Evolutionary conservation across 768 basidiomycete species (phyloP), one percentile per base, ranked within the genome.

Genomic region (Psilocybe cyanescens): DNA sequence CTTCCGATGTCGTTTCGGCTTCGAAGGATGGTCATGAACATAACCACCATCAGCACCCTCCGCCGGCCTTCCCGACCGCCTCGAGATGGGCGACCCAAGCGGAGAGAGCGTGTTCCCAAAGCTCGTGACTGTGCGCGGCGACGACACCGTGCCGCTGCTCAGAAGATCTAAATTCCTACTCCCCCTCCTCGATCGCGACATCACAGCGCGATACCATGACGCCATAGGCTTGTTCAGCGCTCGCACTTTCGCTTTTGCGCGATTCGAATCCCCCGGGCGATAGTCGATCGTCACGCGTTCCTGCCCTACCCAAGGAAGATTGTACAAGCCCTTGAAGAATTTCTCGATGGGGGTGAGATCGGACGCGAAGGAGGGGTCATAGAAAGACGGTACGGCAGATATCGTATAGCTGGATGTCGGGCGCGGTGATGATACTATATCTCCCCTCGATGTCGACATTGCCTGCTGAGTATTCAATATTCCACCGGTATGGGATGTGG

Each of bases 261-360:
- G 57, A 63, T 67, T 60, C 14, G 70, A 70, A 16, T 74, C 72
- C 8, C 65, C 75, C 1, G 83, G 81, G 24, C 79, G 66, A 60
- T 84, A 82, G 62, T 79, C 77, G 29, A 76, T 71, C 1, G 81
- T 81, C 45, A 84, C 77, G 39, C 81, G 76, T 9, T 74, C 70
- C 0, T 69, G 68, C 5, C 80, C 73, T 14, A 82, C 65, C 83
- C 83, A 84, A 4, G 83, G 83, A 29, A 84, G 75, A 29, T 71
- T 65, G 55, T 81, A 78, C 0, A 84, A 16, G 1, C 67, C 72
- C 3, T 74, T 65, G 35, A 81, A 69, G 59, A 83, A 83, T 17
- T 78, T 78, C 33, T 77, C 76, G n/a, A 83, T 57, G 0, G 81
- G 81, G 17, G 72, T 70, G 31, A 81, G 71, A 49, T 70, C 73